These are phyloP conservation scores for Calonectria honghensis DNA, from an alignment of 2,329 filamentous ascomycete species.

Conservation along the genomic window DNA sequence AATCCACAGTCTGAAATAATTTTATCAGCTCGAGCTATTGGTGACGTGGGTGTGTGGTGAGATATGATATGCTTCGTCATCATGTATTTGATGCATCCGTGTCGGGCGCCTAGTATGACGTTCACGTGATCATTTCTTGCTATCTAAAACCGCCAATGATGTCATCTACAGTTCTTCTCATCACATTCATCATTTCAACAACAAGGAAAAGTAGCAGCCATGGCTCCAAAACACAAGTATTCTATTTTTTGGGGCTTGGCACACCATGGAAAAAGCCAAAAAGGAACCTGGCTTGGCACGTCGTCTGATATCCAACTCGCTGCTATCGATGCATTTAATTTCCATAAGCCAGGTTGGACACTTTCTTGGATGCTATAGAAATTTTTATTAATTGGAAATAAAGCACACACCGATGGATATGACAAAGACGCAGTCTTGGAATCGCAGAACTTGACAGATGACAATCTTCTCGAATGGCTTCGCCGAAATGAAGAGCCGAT, in stretches of 20 bases:
- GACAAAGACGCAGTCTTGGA: not conserved
- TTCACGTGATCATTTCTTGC: not conserved
- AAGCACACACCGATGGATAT: not conserved
- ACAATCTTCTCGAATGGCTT: not conserved
- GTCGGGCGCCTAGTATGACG: not conserved
- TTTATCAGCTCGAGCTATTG: too few species aligned
- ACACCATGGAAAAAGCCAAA: not conserved
- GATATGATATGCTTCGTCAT: not conserved
- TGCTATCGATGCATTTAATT: not conserved
- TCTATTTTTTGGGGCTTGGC: not conserved
- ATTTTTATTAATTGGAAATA: not conserved
- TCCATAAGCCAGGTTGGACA: not conserved
- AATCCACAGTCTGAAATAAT: too few species aligned
- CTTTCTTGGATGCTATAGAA: not conserved
- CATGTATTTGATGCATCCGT: not conserved
- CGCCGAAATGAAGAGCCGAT: not conserved
- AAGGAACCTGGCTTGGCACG: not conserved
- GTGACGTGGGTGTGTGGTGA: too few species aligned
- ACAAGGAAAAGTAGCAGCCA: not conserved
- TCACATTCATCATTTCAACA: not conserved
- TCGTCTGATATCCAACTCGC: not conserved
- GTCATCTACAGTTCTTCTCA: not conserved
- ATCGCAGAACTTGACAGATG: not conserved
- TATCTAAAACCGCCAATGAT: not conserved
- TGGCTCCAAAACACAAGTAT: not conserved